A percentile compares a stretch with the other conserved stretches of the same genome.
Conservation (phyloP, 163 green algal species). For the Picocystis sp. region DNA sequence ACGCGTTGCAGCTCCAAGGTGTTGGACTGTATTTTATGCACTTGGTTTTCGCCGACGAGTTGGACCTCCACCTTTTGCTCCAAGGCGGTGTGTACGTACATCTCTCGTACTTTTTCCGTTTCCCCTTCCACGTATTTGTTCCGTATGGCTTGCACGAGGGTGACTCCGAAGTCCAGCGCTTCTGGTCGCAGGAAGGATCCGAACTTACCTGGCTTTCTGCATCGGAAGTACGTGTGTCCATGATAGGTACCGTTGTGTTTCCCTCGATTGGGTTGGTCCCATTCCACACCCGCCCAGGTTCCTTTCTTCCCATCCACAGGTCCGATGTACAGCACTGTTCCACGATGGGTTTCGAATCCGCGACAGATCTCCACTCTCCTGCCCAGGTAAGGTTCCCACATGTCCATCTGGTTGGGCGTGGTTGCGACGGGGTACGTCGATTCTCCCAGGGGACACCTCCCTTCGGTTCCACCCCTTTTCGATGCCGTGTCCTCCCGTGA, state of each 20-base stretch:
- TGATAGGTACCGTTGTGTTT: constrained; percentile 67
- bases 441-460: too few relatives aligned
- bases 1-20: too few relatives aligned
- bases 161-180: constrained; percentile 31
- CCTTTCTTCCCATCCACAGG: constrained; percentile 42
- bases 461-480: too few relatives aligned
- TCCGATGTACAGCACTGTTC: constrained; percentile 68
- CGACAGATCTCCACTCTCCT: constrained; percentile 7
- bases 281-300: constrained; percentile 81
- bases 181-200: constrained; percentile 51
- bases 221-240: constrained; percentile 62
- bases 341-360: not conserved
- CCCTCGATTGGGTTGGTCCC: constrained; percentile 58
- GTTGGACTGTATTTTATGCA: too few relatives aligned
- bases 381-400: not conserved
- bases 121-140: constrained; percentile 29
- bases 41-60: too few relatives aligned
- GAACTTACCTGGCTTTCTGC: constrained; percentile 3
- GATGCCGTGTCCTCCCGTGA: too few relatives aligned
- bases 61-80: too few relatives aligned
- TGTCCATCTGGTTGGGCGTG: too few relatives aligned
- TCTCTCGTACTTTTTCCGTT: too few relatives aligned
- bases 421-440: too few relatives aligned
- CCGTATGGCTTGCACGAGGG: constrained; percentile 27
- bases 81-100: too few relatives aligned